Conservation (phyloP, 441 rosid genomes). For the Omphalea diandra region DNA sequence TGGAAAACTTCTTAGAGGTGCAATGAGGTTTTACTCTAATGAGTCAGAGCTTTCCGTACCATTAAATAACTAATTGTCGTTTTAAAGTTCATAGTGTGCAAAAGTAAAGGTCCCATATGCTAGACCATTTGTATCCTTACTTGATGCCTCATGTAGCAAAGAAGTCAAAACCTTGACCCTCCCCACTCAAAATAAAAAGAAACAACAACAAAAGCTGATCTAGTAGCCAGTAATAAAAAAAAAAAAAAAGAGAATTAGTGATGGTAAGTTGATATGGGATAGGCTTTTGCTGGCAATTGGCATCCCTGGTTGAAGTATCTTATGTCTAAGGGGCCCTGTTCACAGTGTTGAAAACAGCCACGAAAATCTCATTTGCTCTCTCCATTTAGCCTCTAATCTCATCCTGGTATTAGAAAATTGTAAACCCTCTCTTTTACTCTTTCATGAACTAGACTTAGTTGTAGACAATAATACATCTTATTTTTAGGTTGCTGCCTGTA, state of each 20-base stretch:
- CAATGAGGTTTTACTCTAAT: background rate
- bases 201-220: background rate
- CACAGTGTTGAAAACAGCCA: background rate
- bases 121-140: background rate
- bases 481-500: no score
- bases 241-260: background rate
- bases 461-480: no score
- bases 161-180: background rate
- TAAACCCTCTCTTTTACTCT: background rate
- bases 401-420: background rate
- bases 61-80: background rate
- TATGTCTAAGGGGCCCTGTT: background rate
- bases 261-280: background rate
- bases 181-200: background rate
- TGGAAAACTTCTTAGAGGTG: background rate
- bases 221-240: background rate
- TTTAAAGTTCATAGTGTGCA: background rate
- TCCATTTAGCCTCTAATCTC: background rate
- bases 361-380: background rate
- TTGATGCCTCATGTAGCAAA: no score
- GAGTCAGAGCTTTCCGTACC: background rate
- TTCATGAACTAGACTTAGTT: background rate
- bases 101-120: background rate
- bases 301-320: background rate
- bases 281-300: background rate